These are phyloP conservation scores for Xylaria flabelliformis DNA, from an alignment of 495 filamentous ascomycete species.

Conservation along the genomic window DNA sequence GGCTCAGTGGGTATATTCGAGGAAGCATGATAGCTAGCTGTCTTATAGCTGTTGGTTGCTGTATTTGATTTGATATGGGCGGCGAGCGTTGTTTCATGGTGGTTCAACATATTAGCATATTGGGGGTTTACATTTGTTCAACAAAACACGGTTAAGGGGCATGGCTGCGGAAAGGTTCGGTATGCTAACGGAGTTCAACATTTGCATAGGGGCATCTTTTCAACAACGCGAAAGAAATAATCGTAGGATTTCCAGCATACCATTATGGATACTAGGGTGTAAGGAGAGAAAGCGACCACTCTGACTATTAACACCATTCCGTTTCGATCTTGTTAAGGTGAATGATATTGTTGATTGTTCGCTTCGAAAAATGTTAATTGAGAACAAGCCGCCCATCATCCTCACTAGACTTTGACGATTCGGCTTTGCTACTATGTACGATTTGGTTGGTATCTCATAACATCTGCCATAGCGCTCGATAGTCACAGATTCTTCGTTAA, in stretches of 20 bases:
- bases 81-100: neutral
- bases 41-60: neutral
- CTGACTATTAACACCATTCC: neutral
- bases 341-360: neutral
- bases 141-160: neutral
- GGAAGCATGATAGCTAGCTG: conserved; percentile 35
- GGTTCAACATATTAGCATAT: conserved; percentile 17
- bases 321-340: neutral
- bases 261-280: no score
- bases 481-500: neutral
- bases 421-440: neutral
- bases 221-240: conserved; percentile 15
- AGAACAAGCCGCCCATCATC: neutral
- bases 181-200: conserved; percentile 18
- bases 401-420: neutral
- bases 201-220: conserved; percentile 13
- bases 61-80: neutral
- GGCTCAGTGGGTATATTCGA: conserved; percentile 66
- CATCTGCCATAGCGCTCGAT: neutral
- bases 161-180: neutral
- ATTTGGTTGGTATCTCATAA: neutral
- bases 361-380: neutral
- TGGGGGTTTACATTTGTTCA: neutral
- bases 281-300: neutral
- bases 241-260: neutral